Evolutionary conservation across 495 filamentous ascomycete genomes (phyloP).

Genomic region (Lasiosphaeria miniovina): DNA sequence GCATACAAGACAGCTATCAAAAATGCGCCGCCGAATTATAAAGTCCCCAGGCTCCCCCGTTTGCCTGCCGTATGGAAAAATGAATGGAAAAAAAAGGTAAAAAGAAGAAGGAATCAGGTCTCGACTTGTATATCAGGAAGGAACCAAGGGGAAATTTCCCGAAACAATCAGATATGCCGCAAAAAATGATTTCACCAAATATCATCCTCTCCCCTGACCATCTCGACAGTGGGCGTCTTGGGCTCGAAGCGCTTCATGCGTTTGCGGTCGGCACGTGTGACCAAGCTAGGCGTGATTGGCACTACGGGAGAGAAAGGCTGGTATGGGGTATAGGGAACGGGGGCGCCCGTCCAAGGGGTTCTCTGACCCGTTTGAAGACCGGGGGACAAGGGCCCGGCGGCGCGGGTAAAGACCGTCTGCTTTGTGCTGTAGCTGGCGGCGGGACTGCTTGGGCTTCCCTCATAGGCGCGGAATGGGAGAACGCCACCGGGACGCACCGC

Average conservation of each 20-base stretch:
- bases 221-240: conserved; percentile 51
- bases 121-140: neutral
- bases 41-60: neutral
- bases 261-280: conserved; percentile 73
- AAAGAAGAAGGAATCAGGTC: neutral
- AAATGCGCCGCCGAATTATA: neutral
- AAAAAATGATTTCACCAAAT: conserved; percentile 42
- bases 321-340: conserved; percentile 82
- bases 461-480: conserved; percentile 61
- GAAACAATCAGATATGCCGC: neutral
- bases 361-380: conserved; percentile 39
- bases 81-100: neutral
- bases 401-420: conserved; percentile 73
- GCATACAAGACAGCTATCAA: neutral
- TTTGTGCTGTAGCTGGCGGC: conserved; percentile 56
- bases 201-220: conserved; percentile 52
- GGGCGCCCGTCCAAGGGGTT: conserved; percentile 69
- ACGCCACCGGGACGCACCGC: conserved; percentile 47
- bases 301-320: conserved; percentile 88
- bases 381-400: conserved; percentile 45
- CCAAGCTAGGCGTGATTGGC: conserved; percentile 78
- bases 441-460: conserved; percentile 53
- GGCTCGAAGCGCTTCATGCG: conserved; percentile 58
- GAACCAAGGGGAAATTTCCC: neutral
- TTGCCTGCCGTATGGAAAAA: neutral